Conservation (phyloP, 2,329 filamentous ascomycete genomes). For the Malbranchea cinnamomea region DNA sequence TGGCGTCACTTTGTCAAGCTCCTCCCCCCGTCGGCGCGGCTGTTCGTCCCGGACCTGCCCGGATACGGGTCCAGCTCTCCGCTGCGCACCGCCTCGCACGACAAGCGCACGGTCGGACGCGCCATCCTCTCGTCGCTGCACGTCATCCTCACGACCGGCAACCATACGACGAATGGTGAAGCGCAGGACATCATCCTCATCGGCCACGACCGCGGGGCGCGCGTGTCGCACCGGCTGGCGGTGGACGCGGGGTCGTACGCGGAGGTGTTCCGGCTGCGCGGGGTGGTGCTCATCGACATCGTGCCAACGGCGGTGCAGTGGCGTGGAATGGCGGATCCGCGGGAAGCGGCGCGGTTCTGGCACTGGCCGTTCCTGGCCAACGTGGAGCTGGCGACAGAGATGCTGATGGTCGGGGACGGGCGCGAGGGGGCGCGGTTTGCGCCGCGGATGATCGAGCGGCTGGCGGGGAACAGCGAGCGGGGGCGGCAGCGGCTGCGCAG, state of each 20-base stretch:
- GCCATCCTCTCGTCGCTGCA: slow-evolving; percentile 9
- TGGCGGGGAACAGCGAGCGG: slow-evolving; percentile 14
- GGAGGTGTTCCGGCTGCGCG: slow-evolving; percentile 21
- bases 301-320: slow-evolving; percentile 35
- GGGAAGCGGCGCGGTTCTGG: slow-evolving; percentile 26
- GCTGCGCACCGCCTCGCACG: slow-evolving; percentile 13
- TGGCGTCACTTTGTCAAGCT: too few relatives aligned
- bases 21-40: slow-evolving; percentile 25
- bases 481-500: slow-evolving; percentile 11
- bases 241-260: slow-evolving; percentile 22
- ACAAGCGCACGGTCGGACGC: slow-evolving; percentile 9
- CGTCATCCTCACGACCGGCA: not conserved
- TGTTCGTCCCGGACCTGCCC: slow-evolving; percentile 34
- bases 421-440: too few relatives aligned
- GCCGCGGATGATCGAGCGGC: slow-evolving; percentile 18
- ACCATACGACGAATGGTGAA: not conserved
- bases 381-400: slow-evolving; percentile 26
- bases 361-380: slow-evolving; percentile 40
- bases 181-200: slow-evolving; percentile 25
- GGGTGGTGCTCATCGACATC: slow-evolving; percentile 34
- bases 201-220: slow-evolving; percentile 37
- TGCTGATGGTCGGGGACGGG: slow-evolving; percentile 31
- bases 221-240: slow-evolving; percentile 35
- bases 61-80: slow-evolving; percentile 32
- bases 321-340: slow-evolving; percentile 24